Evolutionary conservation across 2,329 filamentous ascomycete species (phyloP), one percentile per base, ranked within the genome.

Genomic region (Tolypocladium ovalisporum): DNA sequence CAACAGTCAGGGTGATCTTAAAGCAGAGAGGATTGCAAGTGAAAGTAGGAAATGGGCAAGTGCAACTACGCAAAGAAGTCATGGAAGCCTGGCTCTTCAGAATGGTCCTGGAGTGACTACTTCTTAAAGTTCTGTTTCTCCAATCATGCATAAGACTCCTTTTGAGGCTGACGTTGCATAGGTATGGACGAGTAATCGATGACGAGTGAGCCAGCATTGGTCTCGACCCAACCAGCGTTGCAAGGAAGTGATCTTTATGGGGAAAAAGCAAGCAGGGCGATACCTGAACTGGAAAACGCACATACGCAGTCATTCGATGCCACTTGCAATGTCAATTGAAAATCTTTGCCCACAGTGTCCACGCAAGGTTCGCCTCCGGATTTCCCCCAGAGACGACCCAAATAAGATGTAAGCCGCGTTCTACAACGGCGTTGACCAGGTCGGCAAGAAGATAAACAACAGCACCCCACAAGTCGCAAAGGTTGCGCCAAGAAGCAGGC

Each of bases 31-130:
- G 51, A 81, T 94, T 62, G 89, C 88, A 6, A 69, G 76, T 52
- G 79, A 82, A 61, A 86, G 88, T 32, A 78, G 83, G 58, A 79
- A 83, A 37, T 94, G 89, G 89, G 86, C 87, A n/a, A n/a, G n/a
- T n/a, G n/a, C 1, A 77, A 80, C 58, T 93, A 35, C 75, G 89
- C 59, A 83, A 81, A 59, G 87, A 89, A 65, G 86, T 89, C 65
- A 83, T 89, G 72, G 85, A 89, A 71, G 84, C 82, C 52, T 84
- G 81, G 80, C 79, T 83, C 63, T 88, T 88, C 63, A 75, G 89
- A 57, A 66, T 94, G 58, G 70, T 89, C 51, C 67, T 89, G 58
- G 87, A 89, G 79, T 89, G 76, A 69, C 7, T 47, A 10, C n/a
- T n/a, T n/a, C n/a, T n/a, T n/a, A n/a, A n/a, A n/a, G n/a, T n/a